Evolutionary conservation across 306 rosid species (phyloP).

Genomic region (Quercus suber): DNA sequence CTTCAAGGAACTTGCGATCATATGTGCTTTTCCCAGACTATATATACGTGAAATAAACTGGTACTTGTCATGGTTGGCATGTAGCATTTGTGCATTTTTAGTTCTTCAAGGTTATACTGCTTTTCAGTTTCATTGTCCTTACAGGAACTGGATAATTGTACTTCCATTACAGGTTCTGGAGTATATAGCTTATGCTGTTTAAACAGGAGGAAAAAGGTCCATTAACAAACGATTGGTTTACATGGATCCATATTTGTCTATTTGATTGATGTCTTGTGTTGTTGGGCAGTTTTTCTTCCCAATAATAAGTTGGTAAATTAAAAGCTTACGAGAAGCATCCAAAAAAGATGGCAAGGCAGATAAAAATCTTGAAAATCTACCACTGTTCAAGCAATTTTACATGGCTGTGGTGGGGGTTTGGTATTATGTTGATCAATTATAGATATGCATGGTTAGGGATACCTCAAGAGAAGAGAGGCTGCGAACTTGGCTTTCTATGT

Average conservation of each 20-base stretch:
- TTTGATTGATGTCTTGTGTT: constrained; percentile 4
- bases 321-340: constrained; percentile 5
- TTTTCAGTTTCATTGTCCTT: constrained; percentile 10
- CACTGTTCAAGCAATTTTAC: constrained; percentile 11
- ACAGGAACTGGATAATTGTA: constrained; percentile 1
- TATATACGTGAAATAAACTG: background rate
- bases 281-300: constrained; percentile 9
- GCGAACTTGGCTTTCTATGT: background rate
- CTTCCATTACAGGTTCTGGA: constrained; percentile 10
- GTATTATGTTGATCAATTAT: background rate
- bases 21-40: constrained; percentile 1
- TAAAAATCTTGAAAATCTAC: background rate
- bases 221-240: background rate
- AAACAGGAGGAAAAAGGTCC: background rate
- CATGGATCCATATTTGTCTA: constrained; percentile 2
- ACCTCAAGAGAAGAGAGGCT: background rate
- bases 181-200: background rate
- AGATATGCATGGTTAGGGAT: background rate
- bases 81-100: background rate
- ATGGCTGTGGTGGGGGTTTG: background rate
- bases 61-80: constrained; percentile 10
- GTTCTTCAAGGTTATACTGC: background rate
- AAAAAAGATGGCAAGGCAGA: constrained; percentile 8
- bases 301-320: background rate
- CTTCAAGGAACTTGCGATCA: background rate